Conservation (phyloP, 768 basidiomycete species). For the Termitomyces heimii region DNA sequence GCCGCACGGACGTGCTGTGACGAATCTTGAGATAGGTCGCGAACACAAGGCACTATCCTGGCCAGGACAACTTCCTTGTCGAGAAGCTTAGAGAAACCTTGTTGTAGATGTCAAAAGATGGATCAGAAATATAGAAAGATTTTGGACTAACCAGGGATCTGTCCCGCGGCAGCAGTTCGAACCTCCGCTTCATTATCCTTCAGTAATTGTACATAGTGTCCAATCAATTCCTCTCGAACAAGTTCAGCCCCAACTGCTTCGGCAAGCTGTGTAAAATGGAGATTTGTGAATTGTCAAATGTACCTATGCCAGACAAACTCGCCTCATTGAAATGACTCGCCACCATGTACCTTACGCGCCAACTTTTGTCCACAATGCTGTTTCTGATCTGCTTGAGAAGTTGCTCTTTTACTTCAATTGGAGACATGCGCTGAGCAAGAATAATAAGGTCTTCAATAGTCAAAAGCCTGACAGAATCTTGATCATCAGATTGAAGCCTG, state of each 20-base stretch:
- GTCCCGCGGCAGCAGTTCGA: slow-evolving; percentile 90
- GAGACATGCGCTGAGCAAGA: slow-evolving; percentile 78
- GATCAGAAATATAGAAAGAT: background rate
- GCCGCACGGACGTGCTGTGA: slow-evolving; percentile 98
- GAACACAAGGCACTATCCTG: slow-evolving; percentile 90
- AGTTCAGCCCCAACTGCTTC: slow-evolving; percentile 86
- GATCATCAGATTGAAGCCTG: slow-evolving; percentile 91
- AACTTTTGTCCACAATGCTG: slow-evolving; percentile 92
- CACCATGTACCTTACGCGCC: slow-evolving; percentile 98
- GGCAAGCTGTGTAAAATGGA: slow-evolving; percentile 54
- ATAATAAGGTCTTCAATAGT: slow-evolving; percentile 96
- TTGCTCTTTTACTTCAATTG: slow-evolving; percentile 88
- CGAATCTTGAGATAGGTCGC: slow-evolving; percentile 86
- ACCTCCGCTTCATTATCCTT: slow-evolving; percentile 99
- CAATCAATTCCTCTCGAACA: slow-evolving; percentile 89
- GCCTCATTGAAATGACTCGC: slow-evolving; percentile 97
- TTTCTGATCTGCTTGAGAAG: slow-evolving; percentile 83
- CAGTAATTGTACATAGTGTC: slow-evolving; percentile 86
- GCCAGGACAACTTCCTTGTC: slow-evolving; percentile 93
- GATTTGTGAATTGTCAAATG: background rate
- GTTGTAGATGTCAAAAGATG: background rate
- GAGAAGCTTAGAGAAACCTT: slow-evolving; percentile 91
- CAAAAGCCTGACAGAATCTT: slow-evolving; percentile 93
- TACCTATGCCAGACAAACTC: slow-evolving; percentile 9
- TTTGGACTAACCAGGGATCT: slow-evolving; percentile 77